Evolutionary conservation across 352 stramenopile species (phyloP), one percentile per base, ranked within the genome.

Genomic region (Phytophthora tentaculata): DNA sequence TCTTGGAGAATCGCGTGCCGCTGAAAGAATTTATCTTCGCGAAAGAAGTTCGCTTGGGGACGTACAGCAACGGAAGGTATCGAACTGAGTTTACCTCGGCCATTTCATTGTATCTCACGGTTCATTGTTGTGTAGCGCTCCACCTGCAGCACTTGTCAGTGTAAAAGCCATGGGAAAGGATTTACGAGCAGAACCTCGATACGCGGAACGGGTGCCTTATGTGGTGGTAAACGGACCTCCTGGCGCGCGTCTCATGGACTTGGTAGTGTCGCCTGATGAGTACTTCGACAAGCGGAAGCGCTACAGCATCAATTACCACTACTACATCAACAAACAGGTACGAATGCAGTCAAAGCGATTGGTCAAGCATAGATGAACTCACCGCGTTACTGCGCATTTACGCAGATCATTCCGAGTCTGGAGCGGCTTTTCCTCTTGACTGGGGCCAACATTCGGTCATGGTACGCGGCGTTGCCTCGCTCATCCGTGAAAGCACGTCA

Each of bases 281-380:
- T 81, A 92, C 19, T 62, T 87, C 13, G 70, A 77, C 56, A 82
- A 80, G 45, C 45, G 67, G 35, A 69, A 67, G 56, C 72, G 63
- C 14, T 67, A 87, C 60, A 79, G 74, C n/a, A 76, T 98, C 63
- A 97, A 98, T 67, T 88, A 94, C 55, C 87, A 97, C 66, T 98
- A 98, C 78, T 98, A 98, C 74, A 95, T 98, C 63, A 80, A 91
- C 60, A 97, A 97, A 62, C 88, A 93, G 76, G 82, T 92, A 32
- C 28, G 28, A 32, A 32, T 32, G n/a, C n/a, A n/a, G n/a, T n/a
- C n/a, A n/a, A n/a, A n/a, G n/a, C n/a, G n/a, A n/a, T n/a, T n/a
- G n/a, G n/a, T n/a, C n/a, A n/a, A n/a, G n/a, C n/a, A n/a, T n/a
- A n/a, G n/a, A n/a, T n/a, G n/a, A n/a, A n/a, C 28, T 32, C 28